A percentile compares a stretch with the other conserved stretches of the same genome.
Conservation (phyloP, 768 basidiomycete species). For the Leccinellum luteum region DNA sequence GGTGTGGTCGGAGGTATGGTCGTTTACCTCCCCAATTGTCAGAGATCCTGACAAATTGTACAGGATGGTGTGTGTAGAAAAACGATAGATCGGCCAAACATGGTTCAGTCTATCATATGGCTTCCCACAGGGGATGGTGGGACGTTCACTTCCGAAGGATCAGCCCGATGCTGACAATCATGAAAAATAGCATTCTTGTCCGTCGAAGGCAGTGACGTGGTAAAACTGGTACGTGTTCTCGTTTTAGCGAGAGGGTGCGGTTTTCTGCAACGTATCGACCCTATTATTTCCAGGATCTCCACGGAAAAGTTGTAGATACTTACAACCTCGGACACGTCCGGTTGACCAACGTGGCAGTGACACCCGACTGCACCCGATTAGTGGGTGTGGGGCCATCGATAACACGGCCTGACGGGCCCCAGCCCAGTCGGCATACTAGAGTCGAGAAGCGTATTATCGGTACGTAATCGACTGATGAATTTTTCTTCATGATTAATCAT, state of each 20-base stretch:
- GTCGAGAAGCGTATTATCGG: constrained; percentile 55
- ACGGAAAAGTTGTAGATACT: constrained; percentile 42
- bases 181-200: constrained; percentile 45
- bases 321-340: constrained; percentile 45
- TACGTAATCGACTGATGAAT: constrained; percentile 21
- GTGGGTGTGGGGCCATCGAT: constrained; percentile 49
- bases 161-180: constrained; percentile 11
- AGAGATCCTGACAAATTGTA: constrained; percentile 5
- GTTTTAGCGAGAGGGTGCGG: constrained; percentile 3
- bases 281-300: constrained; percentile 37
- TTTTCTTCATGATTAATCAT: constrained; percentile 2
- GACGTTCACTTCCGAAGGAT: constrained; percentile 5
- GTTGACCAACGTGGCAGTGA: constrained; percentile 50
- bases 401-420: constrained; percentile 40
- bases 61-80: constrained; percentile 51
- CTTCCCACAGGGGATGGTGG: constrained; percentile 48
- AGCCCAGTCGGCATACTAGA: constrained; percentile 46
- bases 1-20: constrained; percentile 48
- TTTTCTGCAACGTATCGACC: constrained; percentile 16
- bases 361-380: constrained; percentile 44
- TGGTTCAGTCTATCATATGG: constrained; percentile 53
- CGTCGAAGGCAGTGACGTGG: constrained; percentile 47
- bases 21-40: not conserved
- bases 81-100: constrained; percentile 46
- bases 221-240: constrained; percentile 39